These are phyloP conservation scores for Hymenoscyphus linearis DNA, from an alignment of 2,329 filamentous ascomycete species.

Conservation along the genomic window DNA sequence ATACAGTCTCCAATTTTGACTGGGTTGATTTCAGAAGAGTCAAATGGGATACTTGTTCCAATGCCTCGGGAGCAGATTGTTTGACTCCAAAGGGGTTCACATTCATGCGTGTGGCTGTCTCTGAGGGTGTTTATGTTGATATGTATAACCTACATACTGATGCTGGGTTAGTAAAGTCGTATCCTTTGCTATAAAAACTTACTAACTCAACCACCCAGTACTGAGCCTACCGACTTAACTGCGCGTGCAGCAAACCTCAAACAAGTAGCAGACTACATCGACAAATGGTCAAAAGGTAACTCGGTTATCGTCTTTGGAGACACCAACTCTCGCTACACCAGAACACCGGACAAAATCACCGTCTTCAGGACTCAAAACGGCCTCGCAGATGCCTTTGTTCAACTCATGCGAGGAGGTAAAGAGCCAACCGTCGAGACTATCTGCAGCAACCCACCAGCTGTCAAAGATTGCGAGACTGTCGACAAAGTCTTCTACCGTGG, in stretches of 20 bases:
- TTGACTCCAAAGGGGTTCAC: constrained; percentile 67
- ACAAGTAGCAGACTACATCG: constrained; percentile 55
- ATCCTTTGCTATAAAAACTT: background rate
- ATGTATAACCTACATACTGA: constrained; percentile 64
- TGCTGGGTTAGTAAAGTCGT: constrained; percentile 42
- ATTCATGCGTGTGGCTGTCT: constrained; percentile 54
- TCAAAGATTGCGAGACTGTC: constrained; percentile 55
- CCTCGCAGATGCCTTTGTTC: constrained; percentile 55
- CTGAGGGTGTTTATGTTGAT: constrained; percentile 52
- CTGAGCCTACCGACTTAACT: constrained; percentile 43
- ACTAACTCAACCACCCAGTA: constrained; percentile 18
- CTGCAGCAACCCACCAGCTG: constrained; percentile 54
- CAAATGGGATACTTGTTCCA: constrained; percentile 55
- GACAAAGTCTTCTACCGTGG: constrained; percentile 58
- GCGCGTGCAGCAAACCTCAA: constrained; percentile 55
- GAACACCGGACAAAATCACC: constrained; percentile 46
- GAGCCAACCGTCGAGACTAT: constrained; percentile 39
- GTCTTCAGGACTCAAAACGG: constrained; percentile 46
- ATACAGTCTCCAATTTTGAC: constrained; percentile 54
- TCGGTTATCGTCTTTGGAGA: constrained; percentile 61
- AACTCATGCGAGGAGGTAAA: constrained; percentile 44
- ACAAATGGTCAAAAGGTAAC: constrained; percentile 50
- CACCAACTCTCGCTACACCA: constrained; percentile 60
- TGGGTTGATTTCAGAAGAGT: constrained; percentile 51
- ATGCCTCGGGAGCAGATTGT: constrained; percentile 53